A percentile compares a stretch with the other conserved stretches of the same genome.
phyloP scores from a whole-genome alignment of 129 eudicot genomes.

The Arctium lappa region DNA sequence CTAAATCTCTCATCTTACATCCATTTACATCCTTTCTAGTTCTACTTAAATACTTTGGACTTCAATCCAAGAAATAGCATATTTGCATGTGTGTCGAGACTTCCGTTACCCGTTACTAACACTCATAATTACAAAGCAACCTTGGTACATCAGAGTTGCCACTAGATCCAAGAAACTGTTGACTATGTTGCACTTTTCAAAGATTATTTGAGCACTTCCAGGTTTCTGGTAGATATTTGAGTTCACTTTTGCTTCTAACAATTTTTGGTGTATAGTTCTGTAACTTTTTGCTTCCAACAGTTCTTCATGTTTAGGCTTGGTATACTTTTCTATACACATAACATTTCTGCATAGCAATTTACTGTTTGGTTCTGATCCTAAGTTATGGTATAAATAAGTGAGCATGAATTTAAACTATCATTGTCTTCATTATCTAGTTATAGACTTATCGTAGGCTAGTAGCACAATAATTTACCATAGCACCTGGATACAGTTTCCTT shows the following conservation, averaged over 20 bases:
- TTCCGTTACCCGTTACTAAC: not conserved
- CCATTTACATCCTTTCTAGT: not conserved
- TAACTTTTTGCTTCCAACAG: not conserved
- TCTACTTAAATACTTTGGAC: not conserved
- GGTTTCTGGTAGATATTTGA: not conserved
- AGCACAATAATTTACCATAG: not conserved
- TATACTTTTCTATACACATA: not conserved
- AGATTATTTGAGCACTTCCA: not conserved
- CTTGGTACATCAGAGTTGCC: slow-evolving; percentile 8
- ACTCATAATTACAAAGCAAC: slow-evolving; percentile 5
- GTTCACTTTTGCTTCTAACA: not conserved
- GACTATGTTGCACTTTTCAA: not conserved
- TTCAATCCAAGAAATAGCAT: not conserved
- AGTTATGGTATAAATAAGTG: not conserved
- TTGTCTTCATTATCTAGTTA: not conserved
- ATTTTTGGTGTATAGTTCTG: not conserved
- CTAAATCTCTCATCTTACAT: not conserved
- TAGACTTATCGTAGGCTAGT: not conserved
- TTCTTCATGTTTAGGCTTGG: not conserved
- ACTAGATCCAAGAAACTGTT: not conserved
- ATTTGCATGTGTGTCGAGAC: not conserved
- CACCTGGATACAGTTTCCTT: not conserved
- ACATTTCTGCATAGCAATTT: not conserved
- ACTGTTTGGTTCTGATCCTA: not conserved
- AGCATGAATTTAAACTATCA: not conserved